Conservation (phyloP, 2,329 filamentous ascomycete species). For the Beauveria pseudobassiana region DNA sequence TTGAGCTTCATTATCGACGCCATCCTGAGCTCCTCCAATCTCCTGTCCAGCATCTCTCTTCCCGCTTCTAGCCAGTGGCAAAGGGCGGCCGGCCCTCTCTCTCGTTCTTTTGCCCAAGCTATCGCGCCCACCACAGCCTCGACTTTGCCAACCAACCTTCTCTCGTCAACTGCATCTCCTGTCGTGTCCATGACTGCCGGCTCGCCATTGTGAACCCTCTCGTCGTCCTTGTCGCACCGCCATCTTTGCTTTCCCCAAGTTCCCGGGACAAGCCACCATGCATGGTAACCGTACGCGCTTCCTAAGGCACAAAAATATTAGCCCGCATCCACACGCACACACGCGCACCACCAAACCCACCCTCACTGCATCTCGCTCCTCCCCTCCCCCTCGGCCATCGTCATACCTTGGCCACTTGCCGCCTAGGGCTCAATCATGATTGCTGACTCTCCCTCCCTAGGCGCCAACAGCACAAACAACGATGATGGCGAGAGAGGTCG, state of each 20-base stretch:
- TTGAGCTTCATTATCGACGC: background rate
- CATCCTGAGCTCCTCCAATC: background rate
- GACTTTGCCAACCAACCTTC: background rate
- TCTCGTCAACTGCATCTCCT: background rate
- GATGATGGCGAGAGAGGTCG: slow-evolving; percentile 34
- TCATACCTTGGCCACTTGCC: background rate
- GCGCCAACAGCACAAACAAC: slow-evolving; percentile 1
- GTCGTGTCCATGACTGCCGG: background rate
- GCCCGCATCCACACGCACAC: background rate
- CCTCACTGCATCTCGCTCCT: background rate
- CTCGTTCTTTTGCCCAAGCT: background rate
- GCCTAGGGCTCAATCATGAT: slow-evolving; percentile 14
- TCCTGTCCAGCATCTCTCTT: background rate
- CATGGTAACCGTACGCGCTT: slow-evolving; percentile 8
- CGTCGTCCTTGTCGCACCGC: background rate
- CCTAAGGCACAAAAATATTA: background rate
- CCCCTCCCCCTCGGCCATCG: background rate
- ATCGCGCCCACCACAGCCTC: background rate
- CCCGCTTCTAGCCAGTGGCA: background rate
- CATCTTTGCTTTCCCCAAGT: background rate
- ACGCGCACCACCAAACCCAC: background rate
- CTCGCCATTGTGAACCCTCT: background rate
- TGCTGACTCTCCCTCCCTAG: slow-evolving; percentile 14
- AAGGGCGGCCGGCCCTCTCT: background rate
- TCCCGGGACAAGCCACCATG: slow-evolving; percentile 5